phyloP scores from a whole-genome alignment of 2,329 filamentous ascomycete species.

The Aspergillus fischeri region DNA sequence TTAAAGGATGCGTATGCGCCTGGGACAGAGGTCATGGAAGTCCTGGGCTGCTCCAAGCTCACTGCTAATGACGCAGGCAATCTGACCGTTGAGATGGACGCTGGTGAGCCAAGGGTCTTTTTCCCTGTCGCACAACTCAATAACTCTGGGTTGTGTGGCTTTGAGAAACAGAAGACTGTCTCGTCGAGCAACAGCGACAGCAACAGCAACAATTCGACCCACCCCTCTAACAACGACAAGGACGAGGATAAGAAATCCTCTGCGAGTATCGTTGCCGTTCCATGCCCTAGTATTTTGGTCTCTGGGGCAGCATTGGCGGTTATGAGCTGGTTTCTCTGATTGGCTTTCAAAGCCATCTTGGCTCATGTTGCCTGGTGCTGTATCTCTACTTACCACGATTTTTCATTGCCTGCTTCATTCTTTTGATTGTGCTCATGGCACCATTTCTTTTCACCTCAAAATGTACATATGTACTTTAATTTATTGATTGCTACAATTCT shows the following conservation, averaged over 20 bases:
- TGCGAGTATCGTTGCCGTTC: neutral
- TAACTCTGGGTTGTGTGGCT: slow-evolving; percentile 26
- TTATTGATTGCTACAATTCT: no score
- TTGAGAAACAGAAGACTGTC: neutral
- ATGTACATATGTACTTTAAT: no score
- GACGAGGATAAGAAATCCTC: neutral
- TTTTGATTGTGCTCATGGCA: neutral
- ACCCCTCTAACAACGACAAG: neutral
- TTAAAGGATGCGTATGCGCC: slow-evolving; percentile 24
- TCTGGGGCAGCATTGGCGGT: neutral
- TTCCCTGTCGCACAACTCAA: slow-evolving; percentile 21
- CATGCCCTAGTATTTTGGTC: neutral
- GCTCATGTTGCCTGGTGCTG: neutral
- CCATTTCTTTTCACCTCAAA: no score
- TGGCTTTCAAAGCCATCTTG: neutral
- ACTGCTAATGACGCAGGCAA: slow-evolving; percentile 17
- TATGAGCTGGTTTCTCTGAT: neutral
- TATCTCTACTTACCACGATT: neutral
- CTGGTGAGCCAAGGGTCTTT: slow-evolving; percentile 26
- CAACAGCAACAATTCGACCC: neutral
- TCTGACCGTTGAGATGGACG: slow-evolving; percentile 20
- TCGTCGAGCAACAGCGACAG: neutral
- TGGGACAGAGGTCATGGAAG: slow-evolving; percentile 20
- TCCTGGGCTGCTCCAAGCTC: slow-evolving; percentile 23
- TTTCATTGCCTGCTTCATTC: neutral